Conservation (phyloP, 139 green algal species). For the Tetraselmis striata region DNA sequence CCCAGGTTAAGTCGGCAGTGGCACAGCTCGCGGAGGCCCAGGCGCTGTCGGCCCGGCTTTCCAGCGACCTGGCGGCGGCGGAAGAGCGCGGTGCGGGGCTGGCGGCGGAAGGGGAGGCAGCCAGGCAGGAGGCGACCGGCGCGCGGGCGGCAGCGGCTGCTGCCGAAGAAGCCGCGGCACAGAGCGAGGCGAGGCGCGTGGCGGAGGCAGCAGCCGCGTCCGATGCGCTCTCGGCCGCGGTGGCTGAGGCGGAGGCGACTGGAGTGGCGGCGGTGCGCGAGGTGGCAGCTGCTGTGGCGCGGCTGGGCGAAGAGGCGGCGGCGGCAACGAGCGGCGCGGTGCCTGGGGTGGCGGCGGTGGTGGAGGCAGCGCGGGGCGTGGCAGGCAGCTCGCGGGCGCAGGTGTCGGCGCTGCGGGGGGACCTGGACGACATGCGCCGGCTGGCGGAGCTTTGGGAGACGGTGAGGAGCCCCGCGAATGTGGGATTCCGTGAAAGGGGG, state of each 20-base stretch:
- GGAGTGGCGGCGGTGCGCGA: background rate
- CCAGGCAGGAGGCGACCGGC: background rate
- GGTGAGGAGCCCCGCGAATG: background rate
- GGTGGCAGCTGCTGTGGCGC: background rate
- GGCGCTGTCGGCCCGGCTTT: background rate
- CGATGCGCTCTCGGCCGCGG: background rate
- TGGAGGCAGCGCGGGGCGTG: background rate
- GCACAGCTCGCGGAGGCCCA: background rate
- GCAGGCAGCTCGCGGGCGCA: too few species aligned
- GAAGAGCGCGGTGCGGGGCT: background rate
- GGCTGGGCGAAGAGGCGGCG: background rate
- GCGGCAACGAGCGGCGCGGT: too few species aligned
- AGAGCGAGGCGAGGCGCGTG: background rate
- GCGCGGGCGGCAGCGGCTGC: background rate
- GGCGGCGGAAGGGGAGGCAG: background rate
- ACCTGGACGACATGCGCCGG: background rate
- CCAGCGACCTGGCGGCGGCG: background rate
- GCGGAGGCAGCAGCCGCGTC: too few species aligned
- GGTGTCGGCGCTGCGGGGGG: too few species aligned
- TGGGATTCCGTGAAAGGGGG: background rate
- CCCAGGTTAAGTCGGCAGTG: background rate
- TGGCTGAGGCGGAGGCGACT: background rate
- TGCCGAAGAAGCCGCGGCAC: background rate
- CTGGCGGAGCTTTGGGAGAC: background rate
- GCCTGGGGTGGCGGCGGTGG: background rate